A percentile compares a stretch with the other conserved stretches of the same genome.
Conservation (phyloP, 2,329 filamentous ascomycete genomes). For the Colletotrichum sp. region DNA sequence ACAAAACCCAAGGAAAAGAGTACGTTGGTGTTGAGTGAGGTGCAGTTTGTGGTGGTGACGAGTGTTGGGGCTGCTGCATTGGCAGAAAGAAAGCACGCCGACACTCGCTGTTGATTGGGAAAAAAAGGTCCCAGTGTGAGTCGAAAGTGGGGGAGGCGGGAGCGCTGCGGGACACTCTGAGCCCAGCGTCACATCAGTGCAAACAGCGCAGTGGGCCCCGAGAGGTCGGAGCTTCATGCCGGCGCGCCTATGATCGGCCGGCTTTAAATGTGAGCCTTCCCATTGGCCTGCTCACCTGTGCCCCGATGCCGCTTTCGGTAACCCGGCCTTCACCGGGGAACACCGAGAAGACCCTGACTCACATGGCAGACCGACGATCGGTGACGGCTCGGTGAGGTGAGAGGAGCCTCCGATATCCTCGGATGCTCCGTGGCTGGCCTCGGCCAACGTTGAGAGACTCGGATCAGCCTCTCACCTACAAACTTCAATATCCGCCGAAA, state of each 20-base stretch:
- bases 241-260: not conserved
- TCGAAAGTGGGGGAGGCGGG: not conserved
- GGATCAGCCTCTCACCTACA: not conserved
- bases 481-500: not conserved
- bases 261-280: not conserved
- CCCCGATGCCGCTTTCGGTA: not conserved
- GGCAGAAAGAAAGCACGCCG: not conserved
- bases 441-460: not conserved
- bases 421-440: not conserved
- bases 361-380: not conserved
- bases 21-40: not conserved
- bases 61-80: not conserved
- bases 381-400: not conserved
- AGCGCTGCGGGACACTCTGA: not conserved
- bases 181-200: not conserved
- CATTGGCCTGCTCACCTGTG: not conserved
- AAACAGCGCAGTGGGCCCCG: not conserved
- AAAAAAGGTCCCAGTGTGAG: not conserved
- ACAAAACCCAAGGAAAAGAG: not conserved
- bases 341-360: not conserved
- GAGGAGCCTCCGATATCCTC: not conserved
- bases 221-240: conserved; percentile 6
- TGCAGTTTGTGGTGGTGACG: not conserved
- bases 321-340: not conserved
- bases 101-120: not conserved